Percentiles rank a stretch among this genome's conserved stretches.
Conservation (phyloP, 805 yeast species). For the Brettanomyces sp. region DNA sequence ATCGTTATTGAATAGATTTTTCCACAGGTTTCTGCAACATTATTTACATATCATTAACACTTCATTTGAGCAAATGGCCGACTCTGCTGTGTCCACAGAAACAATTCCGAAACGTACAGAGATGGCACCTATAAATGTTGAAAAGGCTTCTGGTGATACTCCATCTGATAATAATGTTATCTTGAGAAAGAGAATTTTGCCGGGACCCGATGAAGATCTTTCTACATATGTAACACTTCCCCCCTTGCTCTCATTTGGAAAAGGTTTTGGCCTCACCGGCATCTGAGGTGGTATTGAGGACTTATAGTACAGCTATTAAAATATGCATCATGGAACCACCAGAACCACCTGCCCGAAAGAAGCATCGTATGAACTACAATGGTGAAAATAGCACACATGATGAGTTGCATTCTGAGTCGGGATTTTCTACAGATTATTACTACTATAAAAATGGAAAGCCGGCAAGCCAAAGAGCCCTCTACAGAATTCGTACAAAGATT, state of each 20-base stretch:
- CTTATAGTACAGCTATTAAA: constrained; percentile 43
- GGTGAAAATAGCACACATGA: not conserved
- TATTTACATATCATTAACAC: no score
- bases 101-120: no score
- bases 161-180: no score
- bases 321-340: constrained; percentile 26
- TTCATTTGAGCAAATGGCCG: not conserved
- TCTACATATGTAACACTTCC: constrained; percentile 25
- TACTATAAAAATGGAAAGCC: constrained; percentile 29
- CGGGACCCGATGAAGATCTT: constrained; percentile 8
- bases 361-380: constrained; percentile 1
- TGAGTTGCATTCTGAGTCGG: not conserved
- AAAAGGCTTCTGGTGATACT: no score
- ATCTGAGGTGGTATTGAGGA: constrained; percentile 36
- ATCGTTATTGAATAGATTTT: no score
- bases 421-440: constrained; percentile 10
- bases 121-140: no score
- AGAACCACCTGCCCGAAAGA: constrained; percentile 7
- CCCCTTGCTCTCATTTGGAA: constrained; percentile 40
- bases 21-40: no score
- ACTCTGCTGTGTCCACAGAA: no score
- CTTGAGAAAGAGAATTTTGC: not conserved
- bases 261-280: constrained; percentile 42
- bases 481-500: constrained; percentile 33
- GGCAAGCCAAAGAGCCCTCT: constrained; percentile 28